Base-by-base conservation (phyloP, 148 eudicot species). In the Talinum fruticosum region DNA sequence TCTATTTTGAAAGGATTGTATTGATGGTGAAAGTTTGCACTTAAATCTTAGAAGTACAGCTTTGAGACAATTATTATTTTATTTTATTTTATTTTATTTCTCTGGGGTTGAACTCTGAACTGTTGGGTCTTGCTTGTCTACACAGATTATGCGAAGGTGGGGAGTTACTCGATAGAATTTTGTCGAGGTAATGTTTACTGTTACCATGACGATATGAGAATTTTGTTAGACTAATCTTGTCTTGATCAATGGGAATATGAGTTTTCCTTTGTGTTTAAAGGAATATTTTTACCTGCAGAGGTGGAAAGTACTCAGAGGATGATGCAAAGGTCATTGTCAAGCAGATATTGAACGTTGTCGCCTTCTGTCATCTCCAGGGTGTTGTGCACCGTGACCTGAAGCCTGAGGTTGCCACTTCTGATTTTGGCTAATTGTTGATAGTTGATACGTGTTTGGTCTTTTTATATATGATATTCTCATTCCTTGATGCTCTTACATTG, bases 331-430 rank as follows among this genome's bases (percentile, higher is more conserved):
- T 82, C 47, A 86, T 85, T 61, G 65, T 90, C 54, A 82, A 85
- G 78, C 93, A 90, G 82, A 88, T 90, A 66, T 75, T 90, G 76
- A 82, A 85, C 79, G 91, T 90, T 70, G 93, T 90, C 65, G 82
- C 88, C 36, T 90, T 90, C 83, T 90, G 93, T 79, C 93, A 90
- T 86, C 91, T 90, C 44, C 93, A 90, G 86, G 91, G 93, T 32
- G 93, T 90, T 79, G 93, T 90, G 78, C 93, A 90, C 78, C 91
- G 93, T 66, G 93, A 90, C 86, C 81, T 90, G 69, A 90, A 90
- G 79, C 93, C 91, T 71, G 93, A 90, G 93, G 93, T 90, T 83
- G 47, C 33, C 68, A 57, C 82, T 76, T 86, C 64, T 66, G 34
- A 72, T 53, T 66, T 68, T 86, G 51, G 35, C 37, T 53, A 71